Base-by-base conservation (phyloP, 1,284 basidiomycete species). In the Rhodotorula sp. region DNA sequence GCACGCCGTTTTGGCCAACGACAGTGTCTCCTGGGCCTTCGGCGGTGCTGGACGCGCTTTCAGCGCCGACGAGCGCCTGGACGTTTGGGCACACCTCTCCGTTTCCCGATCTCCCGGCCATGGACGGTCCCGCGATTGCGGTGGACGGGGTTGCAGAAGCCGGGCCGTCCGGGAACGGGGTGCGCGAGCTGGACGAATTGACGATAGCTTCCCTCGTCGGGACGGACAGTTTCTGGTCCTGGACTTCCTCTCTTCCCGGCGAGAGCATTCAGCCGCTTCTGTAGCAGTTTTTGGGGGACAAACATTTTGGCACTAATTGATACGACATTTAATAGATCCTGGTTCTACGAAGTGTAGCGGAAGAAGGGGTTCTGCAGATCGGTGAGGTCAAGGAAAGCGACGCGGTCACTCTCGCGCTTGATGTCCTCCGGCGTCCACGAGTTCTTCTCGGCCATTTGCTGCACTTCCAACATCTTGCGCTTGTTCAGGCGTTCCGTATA, bases 361-460 rank as follows among this genome's bases (percentile, higher is more conserved):
- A 81, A 82, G 74, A 78, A 82, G 17, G 78, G 75, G 64, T 82
- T 82, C 76, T 80, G 71, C 85, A 86, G 85, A 75, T 88, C 87
- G 0, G 87, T 88, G 74, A 88, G 76, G 78, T 89, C 87, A 44
- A 84, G 78, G 76, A 89, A 89, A 0, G 44, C 62, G 15, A 30
- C 22, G 5, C 44, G 26, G 29, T 88, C 86, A 48, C 85, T 81
- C 74, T 88, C 86, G 62, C 82, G 81, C 77, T 83, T 82, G 6
- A 89, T 76, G 67, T 88, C 85, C 26, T 80, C 83, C 58, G 88
- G 85, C 0, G 83, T 82, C 87, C 87, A 88, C 0, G 85, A 85
- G 55, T 83, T 82, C 33, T 81, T 78, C 46, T 75, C 80, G 76
- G 85, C 86, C 64, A 84, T 71, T 56, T 82, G 82, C 46, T 82